Evolutionary conservation across 768 basidiomycete genomes (phyloP), one percentile per base, ranked within the genome.

Genomic region (Galerina sulciceps): DNA sequence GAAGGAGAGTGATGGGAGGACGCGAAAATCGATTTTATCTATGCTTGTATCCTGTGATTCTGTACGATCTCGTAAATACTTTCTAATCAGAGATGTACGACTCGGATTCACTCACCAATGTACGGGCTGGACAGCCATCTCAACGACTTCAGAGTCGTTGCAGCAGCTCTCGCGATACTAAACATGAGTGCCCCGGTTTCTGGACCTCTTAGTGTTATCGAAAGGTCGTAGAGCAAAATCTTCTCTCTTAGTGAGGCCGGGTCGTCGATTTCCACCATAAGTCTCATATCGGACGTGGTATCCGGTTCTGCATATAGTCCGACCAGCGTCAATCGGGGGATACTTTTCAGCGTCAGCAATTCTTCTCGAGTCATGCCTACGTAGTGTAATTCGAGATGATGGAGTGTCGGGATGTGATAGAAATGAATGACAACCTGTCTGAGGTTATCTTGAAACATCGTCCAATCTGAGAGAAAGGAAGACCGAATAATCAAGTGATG

Each of bases 281-380:
- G 17, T 8, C 40, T 11, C 13, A 8, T 3, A 15, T 17, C 35
- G 23, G 55, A 10, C 15, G 13, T 10, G 18, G 46, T 15, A 42
- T 8, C 22, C 20, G n/a, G 11, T 37, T 22, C 1, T 35, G 38
- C 20, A 34, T 20, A 42, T 23, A 60, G 35, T n/a, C 58, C 57
- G 20, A 60, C 22, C 13, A 67, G 41, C 10, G 56, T 47, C 36
- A 67, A n/a, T 17, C 54, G 49, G 1, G 60, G 58, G 22, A 65
- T 58, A 22, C 23, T n/a, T 10, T 43, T 8, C 15, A 63, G 56
- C 6, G 15, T 5, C 3, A 23, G 17, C 37, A 65, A 10, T 26
- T 64, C 58, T 1, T 53, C n/a, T 34, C 17, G 20, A n/a, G 53
- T 48, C 15, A 62, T 18, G 3, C 15, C 23, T 13, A 62, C n/a